phyloP scores from a whole-genome alignment of 192 early-diverging fungal species.

The Gorgonomyces haynaldii region DNA sequence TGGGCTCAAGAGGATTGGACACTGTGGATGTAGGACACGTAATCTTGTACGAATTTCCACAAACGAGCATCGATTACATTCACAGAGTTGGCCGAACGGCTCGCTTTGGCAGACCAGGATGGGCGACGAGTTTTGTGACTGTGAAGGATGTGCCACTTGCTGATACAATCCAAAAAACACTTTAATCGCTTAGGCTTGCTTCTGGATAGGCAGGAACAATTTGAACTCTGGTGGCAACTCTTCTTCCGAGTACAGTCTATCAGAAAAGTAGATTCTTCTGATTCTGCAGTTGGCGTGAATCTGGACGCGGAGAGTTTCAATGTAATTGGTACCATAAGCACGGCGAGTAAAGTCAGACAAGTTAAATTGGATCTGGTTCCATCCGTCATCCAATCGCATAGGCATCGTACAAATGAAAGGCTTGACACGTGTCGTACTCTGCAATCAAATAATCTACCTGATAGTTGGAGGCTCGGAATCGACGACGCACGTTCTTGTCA shows the following conservation, averaged over 20 bases:
- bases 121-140: slow-evolving; percentile 70
- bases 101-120: slow-evolving; percentile 63
- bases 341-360: slow-evolving; percentile 72
- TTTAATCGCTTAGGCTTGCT: slow-evolving; percentile 29
- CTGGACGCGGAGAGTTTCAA: slow-evolving; percentile 75
- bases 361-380: slow-evolving; percentile 93
- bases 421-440: slow-evolving; percentile 72
- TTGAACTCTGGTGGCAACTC: slow-evolving; percentile 87
- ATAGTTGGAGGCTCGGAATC: slow-evolving; percentile 84
- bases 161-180: slow-evolving; percentile 38
- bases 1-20: slow-evolving; percentile 82
- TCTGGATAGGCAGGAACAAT: slow-evolving; percentile 69
- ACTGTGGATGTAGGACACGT: slow-evolving; percentile 81
- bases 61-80: slow-evolving; percentile 80
- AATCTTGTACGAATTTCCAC: slow-evolving; percentile 82
- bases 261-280: slow-evolving; percentile 82
- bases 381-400: slow-evolving; percentile 82
- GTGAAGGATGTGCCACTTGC: slow-evolving; percentile 58
- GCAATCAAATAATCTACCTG: slow-evolving; percentile 41
- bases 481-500: slow-evolving; percentile 64
- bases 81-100: slow-evolving; percentile 89
- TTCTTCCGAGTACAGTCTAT: slow-evolving; percentile 81
- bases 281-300: slow-evolving; percentile 87
- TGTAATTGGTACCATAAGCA: slow-evolving; percentile 81
- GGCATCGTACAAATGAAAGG: slow-evolving; percentile 87